Conservation (phyloP, 768 basidiomycete species). For the Boletus huronensis region DNA sequence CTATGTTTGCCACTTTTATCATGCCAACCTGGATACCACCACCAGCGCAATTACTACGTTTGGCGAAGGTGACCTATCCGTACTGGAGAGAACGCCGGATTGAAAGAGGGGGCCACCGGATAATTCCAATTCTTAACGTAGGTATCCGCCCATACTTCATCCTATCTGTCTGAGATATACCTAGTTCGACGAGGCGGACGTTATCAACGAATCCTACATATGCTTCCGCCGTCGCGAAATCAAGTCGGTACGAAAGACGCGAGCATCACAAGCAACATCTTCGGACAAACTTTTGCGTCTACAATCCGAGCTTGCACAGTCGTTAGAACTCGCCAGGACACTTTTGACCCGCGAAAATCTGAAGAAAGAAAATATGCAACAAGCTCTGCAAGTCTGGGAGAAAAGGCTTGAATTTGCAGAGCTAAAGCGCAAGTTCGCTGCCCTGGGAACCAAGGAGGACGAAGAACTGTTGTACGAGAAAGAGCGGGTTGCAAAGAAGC, state of each 20-base stretch:
- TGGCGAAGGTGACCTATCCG: slow-evolving; percentile 74
- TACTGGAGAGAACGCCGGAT: slow-evolving; percentile 88
- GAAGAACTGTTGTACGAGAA: slow-evolving; percentile 74
- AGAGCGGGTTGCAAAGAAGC: slow-evolving; percentile 59
- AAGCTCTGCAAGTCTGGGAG: slow-evolving; percentile 72
- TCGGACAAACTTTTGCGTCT: slow-evolving; percentile 86
- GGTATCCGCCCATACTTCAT: slow-evolving; percentile 23
- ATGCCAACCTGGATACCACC: slow-evolving; percentile 69
- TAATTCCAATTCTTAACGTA: slow-evolving; percentile 88
- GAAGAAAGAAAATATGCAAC: slow-evolving; percentile 64
- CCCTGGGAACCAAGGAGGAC: slow-evolving; percentile 58
- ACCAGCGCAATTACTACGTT: slow-evolving; percentile 57
- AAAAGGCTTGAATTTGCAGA: slow-evolving; percentile 71
- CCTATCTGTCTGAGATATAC: neutral
- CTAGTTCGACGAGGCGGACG: slow-evolving; percentile 87
- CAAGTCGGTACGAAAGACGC: slow-evolving; percentile 91
- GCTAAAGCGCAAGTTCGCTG: slow-evolving; percentile 72
- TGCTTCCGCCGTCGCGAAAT: slow-evolving; percentile 96
- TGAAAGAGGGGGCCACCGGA: slow-evolving; percentile 75
- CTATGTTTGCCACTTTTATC: slow-evolving; percentile 65
- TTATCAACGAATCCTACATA: slow-evolving; percentile 88
- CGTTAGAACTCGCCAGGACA: slow-evolving; percentile 67
- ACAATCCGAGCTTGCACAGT: slow-evolving; percentile 67
- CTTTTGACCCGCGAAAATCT: slow-evolving; percentile 69
- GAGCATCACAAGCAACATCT: slow-evolving; percentile 83